Evolutionary conservation across 2,329 filamentous ascomycete species (phyloP), one percentile per base, ranked within the genome.

Genomic region (Chaetoscypha palmicola): DNA sequence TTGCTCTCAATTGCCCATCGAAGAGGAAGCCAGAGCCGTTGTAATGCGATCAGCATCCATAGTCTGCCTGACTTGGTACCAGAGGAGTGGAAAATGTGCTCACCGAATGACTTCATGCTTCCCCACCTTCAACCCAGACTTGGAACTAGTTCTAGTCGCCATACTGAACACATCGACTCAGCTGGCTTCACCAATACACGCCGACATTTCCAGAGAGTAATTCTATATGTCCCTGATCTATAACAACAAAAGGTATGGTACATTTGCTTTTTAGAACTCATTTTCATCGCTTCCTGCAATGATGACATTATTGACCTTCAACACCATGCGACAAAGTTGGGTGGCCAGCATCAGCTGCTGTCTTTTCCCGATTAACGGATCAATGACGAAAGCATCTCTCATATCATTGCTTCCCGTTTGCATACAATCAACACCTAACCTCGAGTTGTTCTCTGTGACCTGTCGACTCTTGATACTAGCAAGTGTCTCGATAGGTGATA

Each of bases 241-340:
- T 48, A 35, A 42, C 38, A 51, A 46, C 38, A 48, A 47, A 50
- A 47, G 24, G 24, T 54, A 55, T 57, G 45, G 43, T 58, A 58
- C 55, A 58, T 51, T 45, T 43, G n/a, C 30, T 33, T 43, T 47
- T 46, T 84, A 95, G 68, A 83, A 95, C 58, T 95, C 89, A 54
- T 91, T 79, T 51, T 94, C 86, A 56, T 90, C 90, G 53, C 79
- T 80, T 45, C 90, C 90, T 47, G 88, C 80, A 58, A 96, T 82
- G 66, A 96, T 95, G 53, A 96, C 90, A 65, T 95, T 94, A 74
- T 96, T 95, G 64, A 90, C 81, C 80, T 95, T 96, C 57, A 96
- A 76, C 55, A 96, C 90, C 91, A 98, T 97, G 55, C 92, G 82
- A 73, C 92, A 97, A 56, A 98, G 73, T 72, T 98, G 92, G 41